Base-by-base conservation (phyloP, 352 stramenopile genomes). In the Pythium aquatile region DNA sequence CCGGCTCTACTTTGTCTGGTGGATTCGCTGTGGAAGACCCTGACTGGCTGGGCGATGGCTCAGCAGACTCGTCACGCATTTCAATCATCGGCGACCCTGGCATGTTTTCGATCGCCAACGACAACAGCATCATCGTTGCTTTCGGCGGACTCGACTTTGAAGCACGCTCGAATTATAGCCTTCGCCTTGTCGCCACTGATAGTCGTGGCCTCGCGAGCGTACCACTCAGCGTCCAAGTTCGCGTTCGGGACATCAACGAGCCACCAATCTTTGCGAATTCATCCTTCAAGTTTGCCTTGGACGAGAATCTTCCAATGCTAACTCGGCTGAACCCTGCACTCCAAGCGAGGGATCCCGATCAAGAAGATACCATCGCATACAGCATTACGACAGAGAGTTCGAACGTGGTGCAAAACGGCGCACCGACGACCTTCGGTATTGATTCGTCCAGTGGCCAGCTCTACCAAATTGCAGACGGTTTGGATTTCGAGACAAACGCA, bases 351-450 rank as follows among this genome's bases (percentile, higher is more conserved):
- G 73, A 80, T 65, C 70, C 73, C 6, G 73, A 80, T 46, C 6
- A 8, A 6, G 59, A 60, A 2, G 73, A 78, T 49, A 56, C 48
- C 0, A 42, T 80, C 13, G 26, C 33, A 11, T 77, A 68, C 39
- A 69, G 44, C n/a, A 60, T 80, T 6, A 46, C 74, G 3, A 56
- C 42, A 11, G 73, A 80, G 49, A 55, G 33, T 5, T 68, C 63
- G 0, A 4, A 5, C 0, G 9, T 55, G 1, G 37, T 29, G 5
- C 61, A 42, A 8, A 46, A 66, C 9, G 51, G 14, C 14, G 39
- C 68, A 17, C 59, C 76, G 13, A 69, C 35, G 2, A 72, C 68
- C 24, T 88, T 88, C 66, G 72, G 39, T 3, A 74, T 88, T 56
- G 74, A 84, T 51, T 28, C 42, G 11, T 51, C 70, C 0, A 81